A percentile compares a stretch with the other conserved stretches of the same genome.
phyloP scores from a whole-genome alignment of 2,329 filamentous ascomycete species.

The Exophiala calicioides region DNA sequence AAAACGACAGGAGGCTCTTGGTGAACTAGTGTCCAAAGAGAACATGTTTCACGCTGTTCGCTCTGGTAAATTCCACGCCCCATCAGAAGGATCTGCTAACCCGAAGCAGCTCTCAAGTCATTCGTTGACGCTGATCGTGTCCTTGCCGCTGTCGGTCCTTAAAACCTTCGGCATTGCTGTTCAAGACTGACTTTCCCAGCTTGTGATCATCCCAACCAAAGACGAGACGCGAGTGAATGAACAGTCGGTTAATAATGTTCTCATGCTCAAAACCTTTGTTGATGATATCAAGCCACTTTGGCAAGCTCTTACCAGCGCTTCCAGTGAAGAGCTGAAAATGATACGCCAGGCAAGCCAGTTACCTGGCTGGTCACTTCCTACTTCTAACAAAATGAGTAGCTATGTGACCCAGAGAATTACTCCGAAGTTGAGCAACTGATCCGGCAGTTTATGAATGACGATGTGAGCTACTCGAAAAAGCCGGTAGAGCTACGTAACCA shows the following conservation, averaged over 20 bases:
- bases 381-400: slow-evolving; percentile 37
- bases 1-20: slow-evolving; percentile 76
- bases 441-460: slow-evolving; percentile 70
- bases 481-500: slow-evolving; percentile 88
- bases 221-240: slow-evolving; percentile 69
- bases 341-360: slow-evolving; percentile 59
- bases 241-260: slow-evolving; percentile 79
- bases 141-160: slow-evolving; percentile 64
- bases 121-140: slow-evolving; percentile 80
- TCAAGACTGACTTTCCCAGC: slow-evolving; percentile 46
- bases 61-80: slow-evolving; percentile 54
- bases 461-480: slow-evolving; percentile 74
- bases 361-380: background rate
- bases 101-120: slow-evolving; percentile 63
- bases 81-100: slow-evolving; percentile 24
- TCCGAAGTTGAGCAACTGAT: slow-evolving; percentile 66
- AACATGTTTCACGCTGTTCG: slow-evolving; percentile 80
- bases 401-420: slow-evolving; percentile 67
- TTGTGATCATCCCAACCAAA: slow-evolving; percentile 73
- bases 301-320: slow-evolving; percentile 65
- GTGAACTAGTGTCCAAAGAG: slow-evolving; percentile 78
- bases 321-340: slow-evolving; percentile 63
- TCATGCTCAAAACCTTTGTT: slow-evolving; percentile 83
- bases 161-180: slow-evolving; percentile 4
- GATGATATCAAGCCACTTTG: slow-evolving; percentile 67